Percentiles rank a stretch among this genome's conserved stretches.
Conservation (phyloP, 2,329 filamentous ascomycete genomes). For the Fusarium bactridioides region DNA sequence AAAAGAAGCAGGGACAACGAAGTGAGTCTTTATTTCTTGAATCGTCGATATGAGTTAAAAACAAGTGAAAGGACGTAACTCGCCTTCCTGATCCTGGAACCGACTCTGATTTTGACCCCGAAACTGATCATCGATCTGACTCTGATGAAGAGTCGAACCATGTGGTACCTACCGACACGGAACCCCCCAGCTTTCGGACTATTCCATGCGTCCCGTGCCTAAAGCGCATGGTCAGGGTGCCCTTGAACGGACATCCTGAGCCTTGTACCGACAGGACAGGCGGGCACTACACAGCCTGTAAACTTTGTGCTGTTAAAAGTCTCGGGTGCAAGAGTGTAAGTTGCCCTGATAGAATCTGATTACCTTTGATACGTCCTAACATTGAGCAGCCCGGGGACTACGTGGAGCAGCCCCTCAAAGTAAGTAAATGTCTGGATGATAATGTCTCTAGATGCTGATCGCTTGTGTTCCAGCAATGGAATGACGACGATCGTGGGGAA, state of each 20-base stretch:
- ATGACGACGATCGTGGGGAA: too few species aligned
- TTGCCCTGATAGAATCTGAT: too few species aligned
- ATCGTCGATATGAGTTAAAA: too few species aligned
- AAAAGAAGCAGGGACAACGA: too few species aligned
- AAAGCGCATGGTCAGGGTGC: background rate
- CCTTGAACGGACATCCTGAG: background rate
- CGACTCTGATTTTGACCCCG: background rate
- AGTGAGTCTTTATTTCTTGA: too few species aligned
- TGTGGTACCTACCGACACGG: background rate
- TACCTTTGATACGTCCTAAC: background rate
- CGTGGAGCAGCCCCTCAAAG: background rate
- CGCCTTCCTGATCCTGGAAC: background rate
- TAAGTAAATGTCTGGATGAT: accelerated
- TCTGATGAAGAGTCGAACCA: background rate
- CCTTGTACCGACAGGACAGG: background rate
- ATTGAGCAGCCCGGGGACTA: background rate
- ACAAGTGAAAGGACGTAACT: too few species aligned
- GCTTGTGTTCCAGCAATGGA: background rate
- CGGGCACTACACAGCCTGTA: too few species aligned
- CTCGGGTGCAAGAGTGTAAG: too few species aligned
- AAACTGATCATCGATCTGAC: too few species aligned
- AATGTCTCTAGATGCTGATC: background rate
- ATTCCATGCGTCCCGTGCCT: background rate
- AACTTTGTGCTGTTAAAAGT: too few species aligned
- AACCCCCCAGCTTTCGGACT: background rate